These are phyloP conservation scores for Debaryomycetaceae sp. DNA, from an alignment of 1,139 yeast species.

Conservation along the genomic window DNA sequence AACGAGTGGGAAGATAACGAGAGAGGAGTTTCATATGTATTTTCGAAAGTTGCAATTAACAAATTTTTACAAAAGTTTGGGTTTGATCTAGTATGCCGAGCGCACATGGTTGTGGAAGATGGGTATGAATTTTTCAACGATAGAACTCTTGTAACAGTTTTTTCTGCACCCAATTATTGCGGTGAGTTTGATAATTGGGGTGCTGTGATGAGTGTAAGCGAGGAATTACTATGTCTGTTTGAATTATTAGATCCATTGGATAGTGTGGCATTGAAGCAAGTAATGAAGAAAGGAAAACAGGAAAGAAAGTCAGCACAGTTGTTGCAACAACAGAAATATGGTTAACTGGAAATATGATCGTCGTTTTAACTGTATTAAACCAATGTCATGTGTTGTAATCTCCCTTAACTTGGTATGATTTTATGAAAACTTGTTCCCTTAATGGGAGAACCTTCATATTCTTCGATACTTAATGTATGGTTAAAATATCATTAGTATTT, in stretches of 20 bases:
- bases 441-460: background rate
- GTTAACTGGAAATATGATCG: too few species aligned
- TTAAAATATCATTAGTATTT: background rate
- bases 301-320: slow-evolving; percentile 63
- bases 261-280: slow-evolving; percentile 87
- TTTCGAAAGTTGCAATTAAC: slow-evolving; percentile 86
- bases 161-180: slow-evolving; percentile 95
- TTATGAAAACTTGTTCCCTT: background rate
- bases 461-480: background rate
- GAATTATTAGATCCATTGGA: slow-evolving; percentile 93
- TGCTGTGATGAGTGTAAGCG: slow-evolving; percentile 96
- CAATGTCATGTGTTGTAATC: too few species aligned
- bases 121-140: slow-evolving; percentile 97
- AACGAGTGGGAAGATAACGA: slow-evolving; percentile 99
- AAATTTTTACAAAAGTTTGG: slow-evolving; percentile 85
- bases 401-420: background rate
- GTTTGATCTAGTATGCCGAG: slow-evolving; percentile 92
- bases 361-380: too few species aligned
- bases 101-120: slow-evolving; percentile 98
- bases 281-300: slow-evolving; percentile 81
- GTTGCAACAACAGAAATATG: slow-evolving; percentile 14
- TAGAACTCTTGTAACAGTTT: slow-evolving; percentile 88
- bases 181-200: slow-evolving; percentile 99
- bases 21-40: slow-evolving; percentile 96
- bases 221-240: slow-evolving; percentile 86